Evolutionary conservation across 2,329 filamentous ascomycete genomes (phyloP).

Genomic region (Calonectria crousiana): DNA sequence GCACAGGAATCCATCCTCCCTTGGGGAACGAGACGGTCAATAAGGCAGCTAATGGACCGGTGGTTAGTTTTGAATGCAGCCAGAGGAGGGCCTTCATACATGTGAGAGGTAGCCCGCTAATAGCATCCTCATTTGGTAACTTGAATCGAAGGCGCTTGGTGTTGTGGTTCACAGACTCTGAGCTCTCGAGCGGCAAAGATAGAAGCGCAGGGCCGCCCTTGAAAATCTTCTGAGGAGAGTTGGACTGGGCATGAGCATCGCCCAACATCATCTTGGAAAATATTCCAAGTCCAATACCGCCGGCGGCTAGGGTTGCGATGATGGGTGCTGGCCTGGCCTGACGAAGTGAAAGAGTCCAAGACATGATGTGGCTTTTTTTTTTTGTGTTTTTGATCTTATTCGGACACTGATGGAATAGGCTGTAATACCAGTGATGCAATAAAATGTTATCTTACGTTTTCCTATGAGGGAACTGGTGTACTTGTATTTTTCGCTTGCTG

Average conservation of each 20-base stretch:
- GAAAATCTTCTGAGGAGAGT: slow-evolving; percentile 43
- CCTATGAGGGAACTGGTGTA: background rate
- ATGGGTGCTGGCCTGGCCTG: slow-evolving; percentile 36
- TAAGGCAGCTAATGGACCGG: slow-evolving; percentile 58
- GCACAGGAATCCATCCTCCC: slow-evolving; percentile 68
- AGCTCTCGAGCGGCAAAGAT: slow-evolving; percentile 62
- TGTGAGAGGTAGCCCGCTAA: slow-evolving; percentile 63
- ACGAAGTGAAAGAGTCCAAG: slow-evolving; percentile 26
- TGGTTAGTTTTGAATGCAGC: slow-evolving; percentile 1
- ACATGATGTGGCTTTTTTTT: slow-evolving; percentile 23
- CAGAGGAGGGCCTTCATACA: slow-evolving; percentile 52
- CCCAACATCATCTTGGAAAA: slow-evolving; percentile 37
- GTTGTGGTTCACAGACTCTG: slow-evolving; percentile 68
- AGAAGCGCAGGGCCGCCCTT: slow-evolving; percentile 56
- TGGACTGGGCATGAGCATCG: slow-evolving; percentile 37
- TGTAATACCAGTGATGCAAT: background rate
- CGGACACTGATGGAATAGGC: background rate
- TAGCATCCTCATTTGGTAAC: slow-evolving; percentile 59
- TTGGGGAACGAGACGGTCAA: slow-evolving; percentile 71
- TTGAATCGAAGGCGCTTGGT: slow-evolving; percentile 70
- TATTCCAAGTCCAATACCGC: slow-evolving; percentile 32
- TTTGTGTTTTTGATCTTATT: background rate
- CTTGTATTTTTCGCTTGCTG: background rate
- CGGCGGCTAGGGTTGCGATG: slow-evolving; percentile 37
- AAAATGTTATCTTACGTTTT: background rate